Evolutionary conservation across 1,284 basidiomycete genomes (phyloP).

Genomic region (Sporisorium iseilematis-ciliati): DNA sequence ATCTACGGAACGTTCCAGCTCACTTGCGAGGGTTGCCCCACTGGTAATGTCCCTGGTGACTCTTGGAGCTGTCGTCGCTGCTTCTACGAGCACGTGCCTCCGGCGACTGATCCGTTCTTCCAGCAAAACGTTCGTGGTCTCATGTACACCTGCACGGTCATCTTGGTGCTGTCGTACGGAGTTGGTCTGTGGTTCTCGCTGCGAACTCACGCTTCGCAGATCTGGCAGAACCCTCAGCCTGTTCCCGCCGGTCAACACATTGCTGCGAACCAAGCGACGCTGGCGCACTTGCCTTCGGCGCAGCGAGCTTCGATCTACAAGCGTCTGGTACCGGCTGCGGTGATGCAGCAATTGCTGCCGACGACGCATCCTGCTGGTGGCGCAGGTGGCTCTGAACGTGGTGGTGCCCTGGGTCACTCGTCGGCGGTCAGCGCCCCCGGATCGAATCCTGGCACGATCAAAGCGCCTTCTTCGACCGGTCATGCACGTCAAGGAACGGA

Average conservation of each 20-base stretch:
- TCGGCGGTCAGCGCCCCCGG: constrained; percentile 27
- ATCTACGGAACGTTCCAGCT: constrained; percentile 98
- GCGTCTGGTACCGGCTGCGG: constrained; percentile 72
- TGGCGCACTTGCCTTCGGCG: constrained; percentile 57
- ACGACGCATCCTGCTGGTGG: constrained; percentile 25
- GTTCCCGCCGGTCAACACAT: constrained; percentile 48
- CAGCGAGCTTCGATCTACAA: constrained; percentile 82
- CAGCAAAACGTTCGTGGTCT: constrained; percentile 91
- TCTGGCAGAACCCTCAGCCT: constrained; percentile 87
- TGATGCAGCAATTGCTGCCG: constrained; percentile 65
- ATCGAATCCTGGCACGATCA: constrained; percentile 30
- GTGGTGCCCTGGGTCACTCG: constrained; percentile 17
- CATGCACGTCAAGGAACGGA: constrained; percentile 34
- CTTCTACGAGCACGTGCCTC: constrained; percentile 94
- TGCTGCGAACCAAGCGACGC: constrained; percentile 49
- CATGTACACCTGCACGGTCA: constrained; percentile 92
- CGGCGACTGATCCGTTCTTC: constrained; percentile 93
- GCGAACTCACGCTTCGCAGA: constrained; percentile 96
- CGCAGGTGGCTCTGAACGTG: constrained; percentile 8
- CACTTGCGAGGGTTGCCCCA: constrained; percentile 89
- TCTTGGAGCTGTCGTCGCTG: constrained; percentile 89
- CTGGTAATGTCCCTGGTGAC: constrained; percentile 44
- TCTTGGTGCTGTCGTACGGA: constrained; percentile 93
- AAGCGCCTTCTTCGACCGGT: constrained; percentile 10
- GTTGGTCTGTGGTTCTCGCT: constrained; percentile 99